Percentiles rank a stretch among this genome's conserved stretches.
These are phyloP conservation scores for Epichloe elymi DNA, from an alignment of 2,329 filamentous ascomycete genomes.

Conservation along the genomic window DNA sequence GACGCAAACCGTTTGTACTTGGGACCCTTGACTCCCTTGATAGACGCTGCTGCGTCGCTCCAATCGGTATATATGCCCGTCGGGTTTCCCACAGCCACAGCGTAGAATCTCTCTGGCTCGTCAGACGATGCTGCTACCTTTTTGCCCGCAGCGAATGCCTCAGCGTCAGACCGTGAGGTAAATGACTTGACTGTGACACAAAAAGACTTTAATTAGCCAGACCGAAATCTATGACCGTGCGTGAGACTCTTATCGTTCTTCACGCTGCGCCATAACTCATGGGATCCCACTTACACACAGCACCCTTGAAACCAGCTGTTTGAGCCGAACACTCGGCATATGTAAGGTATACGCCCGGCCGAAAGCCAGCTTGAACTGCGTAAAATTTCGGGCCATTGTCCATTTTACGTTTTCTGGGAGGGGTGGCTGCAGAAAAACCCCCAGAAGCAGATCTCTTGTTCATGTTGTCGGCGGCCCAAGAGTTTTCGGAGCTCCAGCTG, in stretches of 20 bases:
- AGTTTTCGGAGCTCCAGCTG: background rate
- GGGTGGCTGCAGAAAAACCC: constrained; percentile 7
- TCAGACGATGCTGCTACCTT: constrained; percentile 23
- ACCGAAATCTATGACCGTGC: background rate
- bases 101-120: constrained; percentile 41
- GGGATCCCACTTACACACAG: constrained; percentile 46
- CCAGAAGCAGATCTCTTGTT: constrained; percentile 17
- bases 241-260: background rate
- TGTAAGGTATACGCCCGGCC: constrained; percentile 46
- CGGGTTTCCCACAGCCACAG: constrained; percentile 43
- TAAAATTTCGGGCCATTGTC: constrained; percentile 45
- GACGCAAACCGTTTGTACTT: constrained; percentile 59
- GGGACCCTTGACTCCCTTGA: constrained; percentile 57
- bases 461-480: constrained; percentile 11
- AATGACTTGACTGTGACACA: constrained; percentile 65
- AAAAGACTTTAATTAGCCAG: background rate
- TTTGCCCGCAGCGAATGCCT: constrained; percentile 59
- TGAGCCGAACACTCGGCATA: constrained; percentile 50
- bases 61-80: constrained; percentile 52
- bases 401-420: constrained; percentile 34
- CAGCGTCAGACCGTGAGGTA: constrained; percentile 57
- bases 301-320: constrained; percentile 48
- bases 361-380: constrained; percentile 43
- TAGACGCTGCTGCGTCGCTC: constrained; percentile 58
- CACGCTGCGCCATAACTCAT: background rate